Percentiles rank a stretch among this genome's conserved stretches.
phyloP scores from a whole-genome alignment of 805 yeast species.

The Grigorovia transvaalensis region DNA sequence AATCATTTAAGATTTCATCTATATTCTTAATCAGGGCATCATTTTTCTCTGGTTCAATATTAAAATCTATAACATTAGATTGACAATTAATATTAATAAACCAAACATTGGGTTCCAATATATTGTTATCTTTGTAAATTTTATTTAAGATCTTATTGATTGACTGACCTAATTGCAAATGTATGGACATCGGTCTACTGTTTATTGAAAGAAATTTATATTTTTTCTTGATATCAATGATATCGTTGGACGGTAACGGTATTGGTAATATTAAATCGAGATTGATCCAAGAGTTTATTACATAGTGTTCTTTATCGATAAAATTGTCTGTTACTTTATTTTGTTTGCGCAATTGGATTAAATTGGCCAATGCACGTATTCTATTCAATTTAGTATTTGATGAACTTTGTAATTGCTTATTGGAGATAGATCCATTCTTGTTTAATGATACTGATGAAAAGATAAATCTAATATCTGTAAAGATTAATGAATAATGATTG shows the following conservation, averaged over 20 bases:
- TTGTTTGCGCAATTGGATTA: conserved; percentile 8
- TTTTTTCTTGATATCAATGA: conserved; percentile 13
- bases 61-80: conserved; percentile 27
- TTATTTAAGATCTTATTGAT: conserved; percentile 18
- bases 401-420: conserved; percentile 12
- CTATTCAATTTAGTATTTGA: conserved; percentile 6
- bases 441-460: conserved; percentile 13
- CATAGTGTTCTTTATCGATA: conserved; percentile 5
- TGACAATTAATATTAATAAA: conserved; percentile 20
- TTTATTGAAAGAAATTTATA: conserved; percentile 29
- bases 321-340: conserved; percentile 8
- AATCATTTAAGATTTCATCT: conserved; percentile 10
- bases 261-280: conserved; percentile 26
- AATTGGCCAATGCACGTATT: conserved; percentile 7
- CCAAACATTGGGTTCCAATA: conserved; percentile 30
- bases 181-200: conserved; percentile 23
- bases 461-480: conserved; percentile 26
- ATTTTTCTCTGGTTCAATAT: conserved; percentile 37
- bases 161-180: conserved; percentile 25
- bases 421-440: conserved; percentile 11
- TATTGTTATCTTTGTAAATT: conserved; percentile 15
- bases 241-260: conserved; percentile 24
- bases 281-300: conserved; percentile 5
- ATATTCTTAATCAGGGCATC: conserved; percentile 29
- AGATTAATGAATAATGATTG: conserved; percentile 26